Evolutionary conservation across 1,284 basidiomycete genomes (phyloP).

Genomic region (Ustilago vetiveriae): DNA sequence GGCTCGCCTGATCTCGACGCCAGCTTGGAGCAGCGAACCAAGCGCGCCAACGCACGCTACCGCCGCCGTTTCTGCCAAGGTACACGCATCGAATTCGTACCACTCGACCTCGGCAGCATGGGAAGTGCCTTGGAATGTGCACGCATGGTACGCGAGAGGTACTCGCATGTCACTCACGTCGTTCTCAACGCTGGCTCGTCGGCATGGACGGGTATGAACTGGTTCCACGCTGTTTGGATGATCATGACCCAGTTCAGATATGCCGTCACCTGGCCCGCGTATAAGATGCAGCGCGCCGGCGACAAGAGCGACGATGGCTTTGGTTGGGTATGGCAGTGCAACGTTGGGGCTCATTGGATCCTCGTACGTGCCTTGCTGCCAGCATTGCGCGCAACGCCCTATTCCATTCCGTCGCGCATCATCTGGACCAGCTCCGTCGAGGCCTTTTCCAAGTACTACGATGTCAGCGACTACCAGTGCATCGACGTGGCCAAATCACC

Average conservation of each 20-base stretch:
- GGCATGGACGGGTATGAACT: constrained; percentile 64
- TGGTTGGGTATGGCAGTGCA: constrained; percentile 68
- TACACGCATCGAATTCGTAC: constrained; percentile 62
- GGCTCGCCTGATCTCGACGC: constrained; percentile 33
- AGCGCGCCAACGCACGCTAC: constrained; percentile 55
- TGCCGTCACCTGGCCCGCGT: constrained; percentile 65
- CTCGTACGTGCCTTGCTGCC: constrained; percentile 60
- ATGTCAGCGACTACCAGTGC: constrained; percentile 63
- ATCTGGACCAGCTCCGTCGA: constrained; percentile 67
- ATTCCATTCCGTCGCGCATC: constrained; percentile 58
- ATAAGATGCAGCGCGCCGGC: constrained; percentile 63
- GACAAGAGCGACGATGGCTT: constrained; percentile 63
- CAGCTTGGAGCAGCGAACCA: constrained; percentile 45
- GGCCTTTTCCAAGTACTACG: constrained; percentile 58
- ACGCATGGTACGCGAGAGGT: constrained; percentile 50
- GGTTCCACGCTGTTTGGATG: constrained; percentile 58
- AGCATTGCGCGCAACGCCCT: constrained; percentile 56
- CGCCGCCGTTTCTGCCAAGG: constrained; percentile 59
- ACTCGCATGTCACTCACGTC: constrained; percentile 65
- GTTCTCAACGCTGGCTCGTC: constrained; percentile 66
- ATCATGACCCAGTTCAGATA: constrained; percentile 60
- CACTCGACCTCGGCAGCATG: constrained; percentile 65
- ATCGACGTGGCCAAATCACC: constrained; percentile 44
- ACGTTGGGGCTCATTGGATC: constrained; percentile 65
- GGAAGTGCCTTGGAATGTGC: constrained; percentile 62